phyloP scores from a whole-genome alignment of 352 stramenopile genomes.

The Globisporangium takayamanum region DNA sequence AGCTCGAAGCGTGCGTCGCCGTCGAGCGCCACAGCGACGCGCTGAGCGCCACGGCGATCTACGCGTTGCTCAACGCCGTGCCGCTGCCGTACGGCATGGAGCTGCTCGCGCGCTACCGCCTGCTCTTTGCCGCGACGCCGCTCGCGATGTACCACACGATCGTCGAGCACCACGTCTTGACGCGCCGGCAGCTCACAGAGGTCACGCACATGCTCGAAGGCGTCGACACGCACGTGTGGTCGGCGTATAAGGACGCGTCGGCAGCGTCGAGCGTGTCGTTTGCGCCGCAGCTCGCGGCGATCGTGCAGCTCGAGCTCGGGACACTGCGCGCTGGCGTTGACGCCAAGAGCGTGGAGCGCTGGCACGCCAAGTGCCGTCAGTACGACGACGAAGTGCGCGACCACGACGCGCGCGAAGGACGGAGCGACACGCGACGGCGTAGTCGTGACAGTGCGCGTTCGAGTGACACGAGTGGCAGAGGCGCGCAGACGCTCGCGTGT shows the following conservation, averaged over 20 bases:
- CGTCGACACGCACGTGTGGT: conserved; percentile 79
- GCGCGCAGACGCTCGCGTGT: conserved; percentile 17
- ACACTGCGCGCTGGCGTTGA: conserved; percentile 33
- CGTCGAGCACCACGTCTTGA: conserved; percentile 63
- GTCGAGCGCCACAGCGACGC: conserved; percentile 29
- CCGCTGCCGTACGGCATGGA: conserved; percentile 48
- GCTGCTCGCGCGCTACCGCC: conserved; percentile 48
- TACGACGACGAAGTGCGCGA: conserved; percentile 31
- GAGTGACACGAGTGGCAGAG: neutral
- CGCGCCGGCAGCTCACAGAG: conserved; percentile 54
- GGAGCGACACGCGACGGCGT: neutral
- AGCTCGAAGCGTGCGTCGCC: conserved; percentile 37
- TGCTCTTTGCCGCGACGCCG: conserved; percentile 57
- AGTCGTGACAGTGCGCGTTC: neutral
- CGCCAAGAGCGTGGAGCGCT: conserved; percentile 40
- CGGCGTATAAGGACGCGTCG: conserved; percentile 63
- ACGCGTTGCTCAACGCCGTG: conserved; percentile 59
- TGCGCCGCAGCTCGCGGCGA: conserved; percentile 57
- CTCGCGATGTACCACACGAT: conserved; percentile 76
- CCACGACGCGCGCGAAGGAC: conserved; percentile 1
- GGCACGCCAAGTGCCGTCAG: conserved; percentile 47
- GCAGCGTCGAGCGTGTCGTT: conserved; percentile 47
- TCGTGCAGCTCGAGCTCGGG: conserved; percentile 59
- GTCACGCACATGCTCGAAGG: conserved; percentile 70
- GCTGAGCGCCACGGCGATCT: conserved; percentile 56